Base-by-base conservation (phyloP, 2,329 filamentous ascomycete genomes). In the Sporothrix luriei region DNA sequence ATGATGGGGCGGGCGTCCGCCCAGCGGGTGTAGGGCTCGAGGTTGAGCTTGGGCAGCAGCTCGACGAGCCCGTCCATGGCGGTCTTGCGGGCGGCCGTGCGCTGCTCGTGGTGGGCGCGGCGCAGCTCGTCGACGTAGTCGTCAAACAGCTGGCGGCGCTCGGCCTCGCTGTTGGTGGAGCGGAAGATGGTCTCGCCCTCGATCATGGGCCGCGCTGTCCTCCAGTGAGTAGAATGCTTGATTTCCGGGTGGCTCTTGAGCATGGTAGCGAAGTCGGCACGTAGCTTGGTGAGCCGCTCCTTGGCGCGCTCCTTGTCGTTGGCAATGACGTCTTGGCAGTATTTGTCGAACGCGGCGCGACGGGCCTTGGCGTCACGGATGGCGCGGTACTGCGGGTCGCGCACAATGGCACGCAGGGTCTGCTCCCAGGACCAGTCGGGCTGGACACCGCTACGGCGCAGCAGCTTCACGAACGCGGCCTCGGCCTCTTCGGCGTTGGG, bases 11-110 rank as follows among this genome's bases (percentile, higher is more conserved):
- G 92, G 61, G 93, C 95, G 76, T 97, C 92, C 68, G 91, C 88
- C 96, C 96, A 99, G 74, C 93, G 90, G 51, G 94, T 97, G 78
- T 97, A 97, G 1, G 94, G 92, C 77, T 97, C 94, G 71, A 97
- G 84, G 75, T 95, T 87, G 66, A 99, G 85, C 74, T 88, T 88
- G 64, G 91, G 90, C 54, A 99, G 82, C 70, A 98, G 85, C 51
- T 88, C 87, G 68, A 91, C 87, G 57, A 99, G 85, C 55, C 94
- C 91, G 75, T 94, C 91, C 84, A 97, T 90, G 62, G 94, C 95
- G 57, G 88, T 88, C 79, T 91, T 94, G 71, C 91, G 90, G 70
- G 87, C 84, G 49, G 85, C 83, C 11, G 87, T 84, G 79, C 97
- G 91, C 73, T 89, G 84, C 76, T 97, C 93, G 21, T 89, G 82